These are phyloP conservation scores for Annulohypoxylon truncatum DNA, from an alignment of 2,329 filamentous ascomycete genomes.

Conservation along the genomic window DNA sequence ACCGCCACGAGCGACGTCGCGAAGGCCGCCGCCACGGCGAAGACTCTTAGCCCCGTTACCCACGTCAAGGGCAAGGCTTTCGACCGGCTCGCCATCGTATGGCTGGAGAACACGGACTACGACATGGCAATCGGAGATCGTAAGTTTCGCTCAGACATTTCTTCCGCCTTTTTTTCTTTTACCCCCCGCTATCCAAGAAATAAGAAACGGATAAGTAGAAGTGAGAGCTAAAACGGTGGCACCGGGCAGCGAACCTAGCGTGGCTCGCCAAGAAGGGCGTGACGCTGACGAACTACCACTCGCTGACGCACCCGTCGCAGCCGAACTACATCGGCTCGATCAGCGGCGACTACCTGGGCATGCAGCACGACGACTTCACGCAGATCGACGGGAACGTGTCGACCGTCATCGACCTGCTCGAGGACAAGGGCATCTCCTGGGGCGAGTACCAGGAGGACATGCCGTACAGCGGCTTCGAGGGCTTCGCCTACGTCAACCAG, in stretches of 20 bases:
- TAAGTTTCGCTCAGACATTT: constrained; percentile 54
- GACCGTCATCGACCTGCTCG: constrained; percentile 75
- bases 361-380: constrained; percentile 74
- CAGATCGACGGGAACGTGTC: constrained; percentile 70
- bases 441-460: constrained; percentile 81
- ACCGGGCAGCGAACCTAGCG: constrained; percentile 63
- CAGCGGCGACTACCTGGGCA: constrained; percentile 79
- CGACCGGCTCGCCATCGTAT: constrained; percentile 77
- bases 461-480: constrained; percentile 80
- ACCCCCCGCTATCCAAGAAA: neutral
- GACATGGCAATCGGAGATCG: constrained; percentile 72
- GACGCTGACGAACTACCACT: constrained; percentile 68
- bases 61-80: constrained; percentile 77
- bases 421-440: constrained; percentile 73
- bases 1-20: constrained; percentile 63
- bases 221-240: constrained; percentile 16
- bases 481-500: constrained; percentile 71
- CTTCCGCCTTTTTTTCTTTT: too few species aligned
- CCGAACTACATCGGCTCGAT: constrained; percentile 79
- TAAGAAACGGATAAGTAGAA: constrained; percentile 9
- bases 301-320: constrained; percentile 77
- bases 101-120: constrained; percentile 82
- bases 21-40: constrained; percentile 69
- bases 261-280: constrained; percentile 72
- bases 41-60: constrained; percentile 69